phyloP scores from a whole-genome alignment of 345 rosid genomes.

The Corymbia maculata region DNA sequence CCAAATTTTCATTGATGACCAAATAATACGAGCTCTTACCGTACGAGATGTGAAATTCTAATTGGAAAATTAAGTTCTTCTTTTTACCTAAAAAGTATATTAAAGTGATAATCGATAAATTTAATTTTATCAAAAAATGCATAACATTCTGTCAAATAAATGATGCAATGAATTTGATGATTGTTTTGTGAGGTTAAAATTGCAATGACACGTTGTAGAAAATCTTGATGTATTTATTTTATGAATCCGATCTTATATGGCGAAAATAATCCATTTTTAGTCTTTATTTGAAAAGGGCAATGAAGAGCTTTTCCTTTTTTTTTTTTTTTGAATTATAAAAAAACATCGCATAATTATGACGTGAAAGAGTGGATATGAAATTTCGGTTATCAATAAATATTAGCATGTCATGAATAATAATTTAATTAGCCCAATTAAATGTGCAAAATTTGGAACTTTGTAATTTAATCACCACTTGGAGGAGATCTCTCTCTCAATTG shows the following conservation, averaged over 20 bases:
- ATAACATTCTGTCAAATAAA: not conserved
- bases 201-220: not conserved
- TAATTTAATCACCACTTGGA: not conserved
- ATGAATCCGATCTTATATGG: not conserved
- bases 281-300: not conserved
- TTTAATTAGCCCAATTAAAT: not conserved
- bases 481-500: not conserved
- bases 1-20: not conserved
- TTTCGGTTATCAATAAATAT: not conserved
- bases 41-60: not conserved
- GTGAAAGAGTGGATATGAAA: not conserved
- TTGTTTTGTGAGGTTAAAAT: not conserved
- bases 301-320: not conserved
- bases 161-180: accelerated
- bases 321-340: not conserved
- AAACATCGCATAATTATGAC: not conserved
- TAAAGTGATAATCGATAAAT: not conserved
- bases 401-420: not conserved
- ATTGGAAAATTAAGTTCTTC: not conserved
- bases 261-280: not conserved
- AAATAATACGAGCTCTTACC: not conserved
- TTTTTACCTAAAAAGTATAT: not conserved
- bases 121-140: not conserved
- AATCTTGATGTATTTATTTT: not conserved
- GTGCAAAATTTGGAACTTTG: not conserved